phyloP scores from a whole-genome alignment of 495 filamentous ascomycete genomes.

The Hypoxylon rickii region DNA sequence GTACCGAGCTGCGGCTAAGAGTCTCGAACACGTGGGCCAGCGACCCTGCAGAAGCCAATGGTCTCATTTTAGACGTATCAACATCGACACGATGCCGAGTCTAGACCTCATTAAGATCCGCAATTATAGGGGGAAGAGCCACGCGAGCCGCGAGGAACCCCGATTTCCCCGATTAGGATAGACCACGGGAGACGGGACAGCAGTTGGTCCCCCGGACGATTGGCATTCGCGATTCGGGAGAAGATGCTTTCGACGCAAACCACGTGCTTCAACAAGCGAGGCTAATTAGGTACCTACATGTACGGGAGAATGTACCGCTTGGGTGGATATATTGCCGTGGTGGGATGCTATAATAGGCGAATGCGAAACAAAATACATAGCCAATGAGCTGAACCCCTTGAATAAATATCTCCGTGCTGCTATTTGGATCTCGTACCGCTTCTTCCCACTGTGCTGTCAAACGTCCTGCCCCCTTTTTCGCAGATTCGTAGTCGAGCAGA shows the following conservation, averaged over 20 bases:
- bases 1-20: not conserved
- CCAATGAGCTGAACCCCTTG: not conserved
- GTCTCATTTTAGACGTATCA: not conserved
- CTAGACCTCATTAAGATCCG: slow-evolving; percentile 6
- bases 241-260: not conserved
- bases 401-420: not conserved
- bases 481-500: not conserved
- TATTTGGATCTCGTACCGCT: no score
- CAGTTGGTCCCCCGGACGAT: no score
- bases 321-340: not conserved
- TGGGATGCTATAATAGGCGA: not conserved
- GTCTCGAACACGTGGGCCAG: slow-evolving; percentile 16
- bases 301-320: not conserved
- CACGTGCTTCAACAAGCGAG: not conserved
- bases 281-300: not conserved
- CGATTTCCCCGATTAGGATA: not conserved
- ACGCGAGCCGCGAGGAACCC: not conserved
- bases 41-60: slow-evolving; percentile 6
- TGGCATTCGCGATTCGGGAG: no score
- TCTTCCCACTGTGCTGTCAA: no score
- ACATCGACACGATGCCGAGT: slow-evolving; percentile 1
- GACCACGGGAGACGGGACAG: not conserved
- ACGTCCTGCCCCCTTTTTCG: not conserved
- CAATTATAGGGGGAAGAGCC: slow-evolving; percentile 1
- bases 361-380: not conserved